Evolutionary conservation across 495 filamentous ascomycete genomes (phyloP).

Genomic region (Chaetomium cochliodes): DNA sequence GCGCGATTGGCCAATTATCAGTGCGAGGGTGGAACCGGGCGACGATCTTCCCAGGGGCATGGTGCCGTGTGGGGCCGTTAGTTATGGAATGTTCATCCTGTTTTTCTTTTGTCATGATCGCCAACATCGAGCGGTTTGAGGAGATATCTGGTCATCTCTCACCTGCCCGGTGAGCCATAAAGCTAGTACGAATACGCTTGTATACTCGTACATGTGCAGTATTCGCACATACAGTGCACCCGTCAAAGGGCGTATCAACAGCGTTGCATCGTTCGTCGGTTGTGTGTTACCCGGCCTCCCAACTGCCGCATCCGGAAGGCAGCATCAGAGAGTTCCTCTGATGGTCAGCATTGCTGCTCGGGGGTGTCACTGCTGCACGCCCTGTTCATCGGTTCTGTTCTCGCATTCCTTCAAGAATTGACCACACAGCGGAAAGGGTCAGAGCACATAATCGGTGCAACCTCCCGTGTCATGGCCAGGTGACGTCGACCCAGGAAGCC

Average conservation of each 20-base stretch:
- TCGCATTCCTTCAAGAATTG: not conserved
- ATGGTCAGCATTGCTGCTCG: not conserved
- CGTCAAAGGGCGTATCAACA: not conserved
- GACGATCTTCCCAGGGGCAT: not conserved
- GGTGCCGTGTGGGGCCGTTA: too few relatives aligned
- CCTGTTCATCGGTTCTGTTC: not conserved
- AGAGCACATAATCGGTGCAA: not conserved
- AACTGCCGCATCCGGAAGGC: slow-evolving; percentile 15
- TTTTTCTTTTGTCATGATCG: too few relatives aligned
- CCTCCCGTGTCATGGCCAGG: not conserved
- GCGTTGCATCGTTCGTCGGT: not conserved
- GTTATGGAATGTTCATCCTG: too few relatives aligned
- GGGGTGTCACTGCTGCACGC: not conserved
- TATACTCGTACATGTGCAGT: too few relatives aligned
- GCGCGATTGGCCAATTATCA: not conserved
- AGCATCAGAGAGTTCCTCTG: not conserved
- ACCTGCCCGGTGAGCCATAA: too few relatives aligned
- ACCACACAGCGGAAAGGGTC: not conserved
- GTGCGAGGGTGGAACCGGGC: not conserved
- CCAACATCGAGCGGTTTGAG: too few relatives aligned
- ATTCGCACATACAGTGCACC: not conserved
- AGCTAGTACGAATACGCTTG: too few relatives aligned
- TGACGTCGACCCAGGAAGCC: not conserved
- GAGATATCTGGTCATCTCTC: too few relatives aligned
- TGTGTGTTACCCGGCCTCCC: not conserved